A percentile compares a stretch with the other conserved stretches of the same genome.
These are phyloP conservation scores for Chaetomium tenue DNA, from an alignment of 495 filamentous ascomycete species.

Conservation along the genomic window DNA sequence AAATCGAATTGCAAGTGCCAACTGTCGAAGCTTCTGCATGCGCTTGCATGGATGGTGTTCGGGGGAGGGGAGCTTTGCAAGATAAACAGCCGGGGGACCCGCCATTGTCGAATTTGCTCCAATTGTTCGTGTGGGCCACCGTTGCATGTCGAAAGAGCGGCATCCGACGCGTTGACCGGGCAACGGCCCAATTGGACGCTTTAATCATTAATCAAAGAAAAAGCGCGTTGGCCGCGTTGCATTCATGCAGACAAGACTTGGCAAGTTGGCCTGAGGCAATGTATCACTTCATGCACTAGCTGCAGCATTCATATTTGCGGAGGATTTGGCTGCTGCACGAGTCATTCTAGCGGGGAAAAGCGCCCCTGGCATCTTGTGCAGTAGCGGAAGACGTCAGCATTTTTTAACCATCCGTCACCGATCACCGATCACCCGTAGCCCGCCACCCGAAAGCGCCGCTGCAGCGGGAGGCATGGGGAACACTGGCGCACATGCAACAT, in stretches of 20 bases:
- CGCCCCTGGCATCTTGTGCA: no score
- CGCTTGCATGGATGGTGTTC: neutral
- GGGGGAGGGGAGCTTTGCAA: neutral
- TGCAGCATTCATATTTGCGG: no score
- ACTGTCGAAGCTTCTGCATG: neutral
- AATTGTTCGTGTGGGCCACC: neutral
- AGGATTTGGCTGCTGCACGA: neutral
- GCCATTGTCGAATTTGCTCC: conserved; percentile 1
- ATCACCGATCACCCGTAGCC: no score
- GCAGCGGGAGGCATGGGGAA: neutral
- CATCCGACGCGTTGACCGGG: conserved; percentile 3
- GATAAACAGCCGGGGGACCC: neutral
- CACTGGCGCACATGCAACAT: neutral
- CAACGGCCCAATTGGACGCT: conserved; percentile 1
- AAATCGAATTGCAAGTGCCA: neutral
- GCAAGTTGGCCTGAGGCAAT: neutral
- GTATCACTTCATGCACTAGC: no score
- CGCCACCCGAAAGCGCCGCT: no score
- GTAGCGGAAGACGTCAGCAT: no score
- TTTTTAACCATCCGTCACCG: no score
- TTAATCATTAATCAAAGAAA: no score
- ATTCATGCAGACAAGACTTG: neutral
- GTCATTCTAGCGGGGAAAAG: neutral
- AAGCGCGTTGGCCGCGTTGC: conserved; percentile 2
- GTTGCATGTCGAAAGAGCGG: neutral